Base-by-base conservation (phyloP, 1,284 basidiomycete species). In the Leccinum ponderosum region DNA sequence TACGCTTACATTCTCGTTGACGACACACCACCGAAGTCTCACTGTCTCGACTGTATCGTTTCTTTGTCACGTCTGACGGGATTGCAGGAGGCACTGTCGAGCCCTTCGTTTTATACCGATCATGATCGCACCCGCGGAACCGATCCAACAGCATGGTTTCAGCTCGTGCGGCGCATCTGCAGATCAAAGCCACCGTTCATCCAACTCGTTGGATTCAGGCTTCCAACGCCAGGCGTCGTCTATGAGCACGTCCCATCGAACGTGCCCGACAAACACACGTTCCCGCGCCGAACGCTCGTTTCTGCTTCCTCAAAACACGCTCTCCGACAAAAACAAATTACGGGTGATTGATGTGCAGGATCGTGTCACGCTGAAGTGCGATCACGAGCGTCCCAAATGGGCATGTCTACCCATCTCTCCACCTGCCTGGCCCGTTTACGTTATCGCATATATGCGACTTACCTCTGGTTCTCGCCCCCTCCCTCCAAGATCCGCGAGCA, bases 51-150 rank as follows among this genome's bases (percentile, higher is more conserved):
- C 44, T 31, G 8, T n/a, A 3, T 60, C 17, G 14, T 39, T 22
- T 37, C 17, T 42, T 20, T 12, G 11, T 44, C 42, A 48, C 25
- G 7, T 9, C 48, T 50, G 22, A 15, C 48, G 15, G 51, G 15
- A 52, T 51, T 65, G 60, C 53, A 53, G 48, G 27, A 47, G 58
- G 50, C 54, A 58, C 27, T 42, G n/a, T 52, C 62, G 53, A 42
- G 39, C 62, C 27, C n/a, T 17, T 65, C 37, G 60, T 51, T 59
- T 47, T 57, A 53, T 35, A 47, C 44, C 70, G 70, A 69, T 72
- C 68, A 55, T 42, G 70, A 69, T 69, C 68, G 59, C 22, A 22
- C 50, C 5, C 15, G 54, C 37, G 27, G 27, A 51, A 60, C 20
- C 12, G 65, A 61, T 62, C 56, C 52, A 58, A 61, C 65, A 51